Evolutionary conservation across 2,329 filamentous ascomycete genomes (phyloP), one percentile per base, ranked within the genome.

Genomic region (Calonectria crousiana): DNA sequence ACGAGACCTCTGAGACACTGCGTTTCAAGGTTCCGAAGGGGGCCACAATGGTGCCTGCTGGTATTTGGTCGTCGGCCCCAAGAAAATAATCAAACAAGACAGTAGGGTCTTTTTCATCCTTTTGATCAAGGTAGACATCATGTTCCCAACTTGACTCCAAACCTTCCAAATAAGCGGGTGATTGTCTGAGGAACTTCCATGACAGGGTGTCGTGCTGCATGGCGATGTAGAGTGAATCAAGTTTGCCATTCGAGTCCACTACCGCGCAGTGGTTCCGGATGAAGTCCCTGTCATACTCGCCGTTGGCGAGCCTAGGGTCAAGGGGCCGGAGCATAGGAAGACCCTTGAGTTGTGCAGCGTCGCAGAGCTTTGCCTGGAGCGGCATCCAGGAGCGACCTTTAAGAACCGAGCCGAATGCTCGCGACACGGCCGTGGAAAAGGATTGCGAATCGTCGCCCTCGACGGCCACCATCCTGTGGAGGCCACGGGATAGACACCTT

Each of bases 191-290:
- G 41, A 86, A 87, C 73, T 88, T 85, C 90, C 90, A 92, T 2
- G 89, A 90, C n/a, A 92, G 84, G 9, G 87, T 88, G 70, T 89
- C 87, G 8, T 85, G 79, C 16, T 85, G 84, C 89, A 91, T 90
- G 70, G 90, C 89, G 71, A 92, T 90, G 77, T 92, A 92, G 18
- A 92, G 82, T 26, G 90, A 91, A 77, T 91, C 89, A 30, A 91
- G 88, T 76, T 88, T 89, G 53, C 90, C 90, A 68, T 85, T 87
- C 4, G 85, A 84, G 60, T 90, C 88, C 64, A 88, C 86, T 4
- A 91, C 89, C n/a, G 89, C 90, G 76, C 90, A 92, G 80, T 91
- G 84, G 51, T 84, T 81, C 32, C 84, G 85, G 32, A 92, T 83
- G 70, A 92, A 92, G 10, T 88, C 85, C 58, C 86, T 81, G 78